These are phyloP conservation scores for Sextonia rubra DNA, from an alignment of 164 flowering plant species.

Conservation along the genomic window DNA sequence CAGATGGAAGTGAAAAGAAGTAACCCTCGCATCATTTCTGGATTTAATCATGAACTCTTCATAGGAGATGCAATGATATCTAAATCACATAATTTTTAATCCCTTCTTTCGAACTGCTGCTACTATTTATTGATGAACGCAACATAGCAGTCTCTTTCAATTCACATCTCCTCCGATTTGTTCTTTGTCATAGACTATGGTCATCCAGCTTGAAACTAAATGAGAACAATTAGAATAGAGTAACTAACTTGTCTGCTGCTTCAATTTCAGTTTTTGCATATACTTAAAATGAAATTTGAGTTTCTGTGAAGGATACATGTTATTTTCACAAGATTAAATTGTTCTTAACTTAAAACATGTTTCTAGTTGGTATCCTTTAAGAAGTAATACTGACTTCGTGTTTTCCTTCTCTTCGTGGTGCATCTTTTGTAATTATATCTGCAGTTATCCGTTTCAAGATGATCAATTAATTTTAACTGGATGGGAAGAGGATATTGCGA, in stretches of 20 bases:
- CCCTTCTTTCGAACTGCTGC: background rate
- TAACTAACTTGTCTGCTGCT: background rate
- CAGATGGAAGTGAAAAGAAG: background rate
- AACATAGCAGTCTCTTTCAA: too few species aligned
- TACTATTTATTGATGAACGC: too few species aligned
- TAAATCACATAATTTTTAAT: background rate
- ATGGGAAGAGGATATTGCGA: slow-evolving; percentile 65
- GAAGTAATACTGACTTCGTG: background rate
- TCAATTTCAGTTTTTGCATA: background rate
- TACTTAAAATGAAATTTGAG: background rate
- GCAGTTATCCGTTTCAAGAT: slow-evolving; percentile 38
- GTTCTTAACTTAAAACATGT: background rate
- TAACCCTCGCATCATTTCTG: background rate
- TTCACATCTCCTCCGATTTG: too few species aligned
- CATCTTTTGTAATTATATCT: background rate
- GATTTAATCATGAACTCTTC: background rate
- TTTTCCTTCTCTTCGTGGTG: background rate
- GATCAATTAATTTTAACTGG: slow-evolving; percentile 50
- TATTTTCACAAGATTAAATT: background rate
- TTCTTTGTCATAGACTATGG: too few species aligned
- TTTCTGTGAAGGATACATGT: background rate
- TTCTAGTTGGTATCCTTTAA: background rate
- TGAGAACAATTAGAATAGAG: background rate
- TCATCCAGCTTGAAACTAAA: too few species aligned
- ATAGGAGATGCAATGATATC: background rate